A percentile compares a stretch with the other conserved stretches of the same genome.
These are phyloP conservation scores for Laburnicola sp. DNA, from an alignment of 2,329 filamentous ascomycete species.

Conservation along the genomic window DNA sequence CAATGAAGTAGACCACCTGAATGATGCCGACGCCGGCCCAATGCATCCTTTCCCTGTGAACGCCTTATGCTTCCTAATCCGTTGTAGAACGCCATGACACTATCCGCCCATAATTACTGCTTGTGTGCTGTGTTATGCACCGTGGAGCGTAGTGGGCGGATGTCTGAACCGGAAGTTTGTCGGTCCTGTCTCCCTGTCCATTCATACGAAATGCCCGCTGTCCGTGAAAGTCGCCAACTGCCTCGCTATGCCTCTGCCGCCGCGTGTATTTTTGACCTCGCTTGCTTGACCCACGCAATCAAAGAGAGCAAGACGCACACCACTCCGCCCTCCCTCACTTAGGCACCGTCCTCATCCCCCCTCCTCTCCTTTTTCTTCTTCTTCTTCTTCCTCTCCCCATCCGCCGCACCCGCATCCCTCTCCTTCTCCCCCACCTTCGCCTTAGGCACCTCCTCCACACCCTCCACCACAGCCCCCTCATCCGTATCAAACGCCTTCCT, in stretches of 20 bases:
- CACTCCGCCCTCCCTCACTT: constrained; percentile 17
- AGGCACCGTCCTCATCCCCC: constrained; percentile 23
- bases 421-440: constrained; percentile 10
- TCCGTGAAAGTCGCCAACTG: background rate
- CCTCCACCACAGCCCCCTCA: constrained; percentile 61
- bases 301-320: background rate
- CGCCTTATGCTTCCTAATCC: background rate
- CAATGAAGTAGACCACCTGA: constrained; percentile 2
- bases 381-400: constrained; percentile 14
- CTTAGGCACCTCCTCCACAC: constrained; percentile 33
- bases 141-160: background rate
- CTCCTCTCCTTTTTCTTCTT: constrained; percentile 19
- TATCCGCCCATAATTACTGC: background rate
- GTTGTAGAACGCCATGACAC: background rate
- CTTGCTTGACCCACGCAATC: background rate
- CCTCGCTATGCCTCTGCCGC: background rate
- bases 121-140: background rate
- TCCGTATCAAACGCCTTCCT: constrained; percentile 73
- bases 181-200: background rate
- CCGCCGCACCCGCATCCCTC: constrained; percentile 14
- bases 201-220: background rate
- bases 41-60: background rate
- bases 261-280: no score
- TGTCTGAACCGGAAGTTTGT: background rate
- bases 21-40: background rate